Evolutionary conservation across 208 protist species (phyloP).

Genomic region (Leishmania tropica): DNA sequence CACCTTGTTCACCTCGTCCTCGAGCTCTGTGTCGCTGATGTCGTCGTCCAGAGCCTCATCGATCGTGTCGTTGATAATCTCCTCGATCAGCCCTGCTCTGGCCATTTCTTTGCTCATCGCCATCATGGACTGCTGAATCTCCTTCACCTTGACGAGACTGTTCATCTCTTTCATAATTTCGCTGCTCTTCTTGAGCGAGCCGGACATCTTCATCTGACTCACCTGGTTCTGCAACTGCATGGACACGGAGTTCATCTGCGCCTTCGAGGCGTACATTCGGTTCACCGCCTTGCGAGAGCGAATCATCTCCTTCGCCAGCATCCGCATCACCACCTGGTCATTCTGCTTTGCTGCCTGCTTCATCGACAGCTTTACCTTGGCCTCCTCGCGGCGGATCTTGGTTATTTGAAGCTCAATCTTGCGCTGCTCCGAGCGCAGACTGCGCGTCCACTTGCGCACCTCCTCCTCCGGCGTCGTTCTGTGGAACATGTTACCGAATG

Average conservation of each 20-base stretch:
- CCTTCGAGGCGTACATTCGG: conserved; percentile 87
- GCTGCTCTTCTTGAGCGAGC: conserved; percentile 65
- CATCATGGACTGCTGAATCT: conserved; percentile 83
- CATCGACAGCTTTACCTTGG: conserved; percentile 81
- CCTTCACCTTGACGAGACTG: conserved; percentile 69
- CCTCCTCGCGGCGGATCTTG: conserved; percentile 85
- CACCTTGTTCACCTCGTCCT: conserved; percentile 90
- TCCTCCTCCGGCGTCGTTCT: conserved; percentile 72
- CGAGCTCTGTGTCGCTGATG: conserved; percentile 86
- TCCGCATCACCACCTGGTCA: conserved; percentile 70
- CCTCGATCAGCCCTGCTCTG: conserved; percentile 91
- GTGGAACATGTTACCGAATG: conserved; percentile 63
- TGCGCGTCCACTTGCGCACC: conserved; percentile 75
- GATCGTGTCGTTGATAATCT: conserved; percentile 90
- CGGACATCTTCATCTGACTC: conserved; percentile 78
- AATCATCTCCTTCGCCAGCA: conserved; percentile 87
- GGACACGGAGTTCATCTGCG: conserved; percentile 90
- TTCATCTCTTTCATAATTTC: conserved; percentile 92
- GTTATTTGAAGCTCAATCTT: conserved; percentile 84
- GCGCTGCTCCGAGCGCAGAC: conserved; percentile 76
- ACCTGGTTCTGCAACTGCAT: conserved; percentile 91
- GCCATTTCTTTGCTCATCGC: conserved; percentile 86
- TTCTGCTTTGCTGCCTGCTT: conserved; percentile 83
- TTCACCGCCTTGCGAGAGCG: conserved; percentile 75
- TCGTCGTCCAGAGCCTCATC: conserved; percentile 83